These are phyloP conservation scores for Trypanosomatidae sp. DNA, from an alignment of 208 protist genomes.

Conservation along the genomic window DNA sequence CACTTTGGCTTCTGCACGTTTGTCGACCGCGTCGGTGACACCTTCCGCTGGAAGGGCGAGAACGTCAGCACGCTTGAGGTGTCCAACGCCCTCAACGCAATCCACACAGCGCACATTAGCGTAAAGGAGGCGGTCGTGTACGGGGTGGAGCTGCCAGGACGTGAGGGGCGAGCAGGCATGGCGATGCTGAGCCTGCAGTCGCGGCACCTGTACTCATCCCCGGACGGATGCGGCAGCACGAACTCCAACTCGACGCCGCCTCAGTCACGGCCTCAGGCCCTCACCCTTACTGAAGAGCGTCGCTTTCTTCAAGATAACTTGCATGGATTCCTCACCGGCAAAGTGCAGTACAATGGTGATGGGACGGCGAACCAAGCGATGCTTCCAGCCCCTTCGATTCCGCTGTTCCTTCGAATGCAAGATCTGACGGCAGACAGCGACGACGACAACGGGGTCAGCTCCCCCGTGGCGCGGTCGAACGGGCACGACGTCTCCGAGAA, in stretches of 20 bases:
- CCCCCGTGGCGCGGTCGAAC: background rate
- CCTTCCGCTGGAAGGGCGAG: conserved; percentile 85
- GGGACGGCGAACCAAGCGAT: conserved; percentile 19
- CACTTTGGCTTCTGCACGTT: conserved; percentile 66
- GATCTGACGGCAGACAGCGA: conserved; percentile 5
- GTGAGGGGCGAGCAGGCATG: conserved; percentile 73
- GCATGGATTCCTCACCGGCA: conserved; percentile 33
- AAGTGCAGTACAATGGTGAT: conserved; percentile 13
- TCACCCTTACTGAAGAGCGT: conserved; percentile 34
- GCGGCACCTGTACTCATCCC: background rate
- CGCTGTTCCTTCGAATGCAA: conserved; percentile 48
- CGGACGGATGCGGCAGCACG: background rate
- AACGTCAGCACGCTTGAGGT: conserved; percentile 82
- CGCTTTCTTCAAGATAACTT: conserved; percentile 50
- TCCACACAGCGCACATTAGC: conserved; percentile 24
- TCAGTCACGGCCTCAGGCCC: background rate
- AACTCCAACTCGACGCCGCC: background rate
- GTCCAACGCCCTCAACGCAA: conserved; percentile 40
- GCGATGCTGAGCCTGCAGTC: conserved; percentile 43
- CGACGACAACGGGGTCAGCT: background rate
- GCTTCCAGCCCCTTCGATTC: conserved; percentile 48
- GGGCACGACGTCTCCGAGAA: conserved; percentile 2
- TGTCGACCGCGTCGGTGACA: conserved; percentile 79
- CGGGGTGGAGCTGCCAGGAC: conserved; percentile 46
- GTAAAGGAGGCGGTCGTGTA: conserved; percentile 71